Conservation (phyloP, 768 basidiomycete genomes). For the Termitomyces sp. region DNA sequence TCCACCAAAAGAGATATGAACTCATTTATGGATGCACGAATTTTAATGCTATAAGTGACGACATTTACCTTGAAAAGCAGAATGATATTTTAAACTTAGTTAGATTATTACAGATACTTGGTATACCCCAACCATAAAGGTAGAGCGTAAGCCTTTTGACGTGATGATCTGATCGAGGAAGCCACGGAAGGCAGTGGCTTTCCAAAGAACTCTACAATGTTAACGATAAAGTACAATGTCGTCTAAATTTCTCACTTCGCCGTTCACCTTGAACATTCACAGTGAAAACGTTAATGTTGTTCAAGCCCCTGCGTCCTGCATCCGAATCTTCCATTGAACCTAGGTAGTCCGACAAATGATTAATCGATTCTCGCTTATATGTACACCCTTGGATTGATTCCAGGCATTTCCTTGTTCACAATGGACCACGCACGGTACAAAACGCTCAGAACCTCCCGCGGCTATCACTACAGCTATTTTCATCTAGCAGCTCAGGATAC, state of each 20-base stretch:
- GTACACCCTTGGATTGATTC: neutral
- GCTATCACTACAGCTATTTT: constrained; percentile 35
- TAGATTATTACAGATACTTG: neutral
- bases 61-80: neutral
- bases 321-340: neutral
- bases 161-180: neutral
- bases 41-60: neutral
- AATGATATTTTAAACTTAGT: too few species aligned
- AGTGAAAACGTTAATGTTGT: neutral
- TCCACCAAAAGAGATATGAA: neutral
- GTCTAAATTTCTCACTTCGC: neutral
- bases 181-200: neutral
- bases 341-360: neutral
- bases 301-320: neutral
- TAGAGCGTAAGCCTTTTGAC: neutral
- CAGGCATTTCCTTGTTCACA: neutral
- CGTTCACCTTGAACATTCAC: neutral
- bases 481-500: constrained; percentile 19
- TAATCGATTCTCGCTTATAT: neutral
- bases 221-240: neutral
- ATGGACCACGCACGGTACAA: constrained; percentile 20
- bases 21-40: neutral
- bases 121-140: neutral
- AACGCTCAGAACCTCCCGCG: constrained; percentile 27
- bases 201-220: too few species aligned